phyloP scores from a whole-genome alignment of 441 rosid genomes.

The Populus tomentosa region DNA sequence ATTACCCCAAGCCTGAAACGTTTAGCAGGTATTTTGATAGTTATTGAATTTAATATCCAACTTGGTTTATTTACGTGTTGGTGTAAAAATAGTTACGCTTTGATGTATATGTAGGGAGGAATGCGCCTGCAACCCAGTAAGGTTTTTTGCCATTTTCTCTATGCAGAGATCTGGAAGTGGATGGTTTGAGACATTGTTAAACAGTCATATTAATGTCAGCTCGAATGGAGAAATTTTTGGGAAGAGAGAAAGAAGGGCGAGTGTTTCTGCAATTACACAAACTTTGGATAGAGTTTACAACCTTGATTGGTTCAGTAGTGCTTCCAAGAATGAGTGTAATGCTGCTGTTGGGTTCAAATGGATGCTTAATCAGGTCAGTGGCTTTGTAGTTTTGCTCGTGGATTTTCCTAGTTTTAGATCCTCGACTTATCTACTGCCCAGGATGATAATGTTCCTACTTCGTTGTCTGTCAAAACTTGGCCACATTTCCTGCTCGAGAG shows the following conservation, averaged over 20 bases:
- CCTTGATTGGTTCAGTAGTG: constrained; percentile 52
- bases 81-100: too few relatives aligned
- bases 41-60: not conserved
- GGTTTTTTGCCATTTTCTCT: constrained; percentile 48
- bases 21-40: constrained; percentile 32
- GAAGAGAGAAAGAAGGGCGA: constrained; percentile 31
- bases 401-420: not conserved
- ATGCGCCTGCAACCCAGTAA: constrained; percentile 46
- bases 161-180: constrained; percentile 72
- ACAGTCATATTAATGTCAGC: constrained; percentile 53
- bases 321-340: constrained; percentile 56
- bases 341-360: constrained; percentile 67
- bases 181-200: constrained; percentile 58
- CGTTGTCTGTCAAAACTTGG: too few relatives aligned
- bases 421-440: not conserved
- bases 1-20: constrained; percentile 46
- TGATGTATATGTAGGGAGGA: constrained; percentile 27
- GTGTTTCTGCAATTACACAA: constrained; percentile 34
- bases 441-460: not conserved
- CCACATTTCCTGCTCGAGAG: too few relatives aligned
- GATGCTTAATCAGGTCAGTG: constrained; percentile 60
- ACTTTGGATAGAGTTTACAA: constrained; percentile 45
- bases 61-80: not conserved
- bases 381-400: not conserved
- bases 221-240: constrained; percentile 59